Conservation (phyloP, 1,284 basidiomycete species). For the Leccinum variabile region DNA sequence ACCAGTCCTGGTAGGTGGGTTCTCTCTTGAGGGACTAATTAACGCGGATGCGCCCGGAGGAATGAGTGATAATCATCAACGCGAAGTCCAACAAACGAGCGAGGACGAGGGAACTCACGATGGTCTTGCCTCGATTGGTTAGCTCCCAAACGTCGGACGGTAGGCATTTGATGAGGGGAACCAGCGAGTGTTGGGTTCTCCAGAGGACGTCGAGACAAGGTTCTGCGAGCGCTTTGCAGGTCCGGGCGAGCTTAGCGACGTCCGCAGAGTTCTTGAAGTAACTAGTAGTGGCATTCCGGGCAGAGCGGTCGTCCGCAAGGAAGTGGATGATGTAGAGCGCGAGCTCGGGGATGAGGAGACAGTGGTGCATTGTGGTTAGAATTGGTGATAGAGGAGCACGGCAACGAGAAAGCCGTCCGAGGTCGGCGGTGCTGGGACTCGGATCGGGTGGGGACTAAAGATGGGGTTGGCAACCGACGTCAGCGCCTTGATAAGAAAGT, state of each 20-base stretch:
- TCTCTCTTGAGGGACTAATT: constrained; percentile 26
- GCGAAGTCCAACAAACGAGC: not conserved
- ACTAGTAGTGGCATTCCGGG: constrained; percentile 15
- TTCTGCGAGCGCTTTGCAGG: constrained; percentile 32
- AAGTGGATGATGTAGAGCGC: constrained; percentile 25
- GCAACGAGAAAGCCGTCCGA: not conserved
- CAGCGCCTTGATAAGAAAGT: constrained; percentile 1
- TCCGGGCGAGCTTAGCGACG: constrained; percentile 30
- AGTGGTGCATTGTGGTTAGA: constrained; percentile 28
- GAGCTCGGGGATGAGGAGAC: constrained; percentile 31
- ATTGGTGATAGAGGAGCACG: not conserved
- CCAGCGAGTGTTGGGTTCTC: constrained; percentile 32
- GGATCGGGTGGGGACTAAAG: not conserved
- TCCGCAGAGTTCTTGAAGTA: constrained; percentile 26
- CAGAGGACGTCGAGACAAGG: constrained; percentile 34
- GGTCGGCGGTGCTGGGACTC: not conserved
- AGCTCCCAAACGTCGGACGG: constrained; percentile 28
- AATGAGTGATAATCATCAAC: constrained; percentile 3
- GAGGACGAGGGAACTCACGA: constrained; percentile 30
- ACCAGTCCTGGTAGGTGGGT: constrained; percentile 26
- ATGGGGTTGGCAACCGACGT: constrained; percentile 4
- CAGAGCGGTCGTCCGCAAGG: constrained; percentile 27
- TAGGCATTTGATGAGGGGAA: constrained; percentile 33
- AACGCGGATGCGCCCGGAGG: not conserved
- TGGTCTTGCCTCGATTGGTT: constrained; percentile 16